Percentiles rank a stretch among this genome's conserved stretches.
These are phyloP conservation scores for Astragalus membranaceus DNA, from an alignment of 306 rosid genomes.

Conservation along the genomic window DNA sequence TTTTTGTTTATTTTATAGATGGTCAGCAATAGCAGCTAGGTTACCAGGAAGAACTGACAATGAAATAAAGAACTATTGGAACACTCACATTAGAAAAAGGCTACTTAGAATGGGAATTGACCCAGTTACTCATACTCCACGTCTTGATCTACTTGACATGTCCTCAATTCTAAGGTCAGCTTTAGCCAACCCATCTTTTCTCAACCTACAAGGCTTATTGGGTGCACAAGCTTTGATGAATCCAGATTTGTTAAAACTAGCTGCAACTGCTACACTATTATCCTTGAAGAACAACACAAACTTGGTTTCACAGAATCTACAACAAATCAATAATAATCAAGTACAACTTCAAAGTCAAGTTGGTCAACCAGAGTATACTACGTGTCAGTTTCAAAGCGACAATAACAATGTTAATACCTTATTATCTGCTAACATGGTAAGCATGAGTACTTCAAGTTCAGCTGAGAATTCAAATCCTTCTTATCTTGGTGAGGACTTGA, in stretches of 20 bases:
- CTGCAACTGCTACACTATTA: conserved; percentile 39
- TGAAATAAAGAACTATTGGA: conserved; percentile 93
- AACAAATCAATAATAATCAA: conserved; percentile 28
- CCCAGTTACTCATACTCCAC: conserved; percentile 87
- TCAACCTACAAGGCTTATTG: conserved; percentile 49
- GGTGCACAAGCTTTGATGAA: conserved; percentile 53
- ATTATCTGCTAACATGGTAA: not conserved
- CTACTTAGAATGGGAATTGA: conserved; percentile 77
- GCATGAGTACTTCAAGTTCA: conserved; percentile 17
- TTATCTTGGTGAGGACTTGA: conserved; percentile 16
- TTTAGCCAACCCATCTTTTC: conserved; percentile 42
- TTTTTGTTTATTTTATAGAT: conserved; percentile 33
- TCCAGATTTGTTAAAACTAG: conserved; percentile 54
- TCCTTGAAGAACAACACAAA: conserved; percentile 36
- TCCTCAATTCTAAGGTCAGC: conserved; percentile 52
- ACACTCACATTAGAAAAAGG: conserved; percentile 79
- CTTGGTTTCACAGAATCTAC: conserved; percentile 32
- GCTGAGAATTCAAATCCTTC: conserved; percentile 10
- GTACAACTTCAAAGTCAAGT: conserved; percentile 25
- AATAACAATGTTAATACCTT: conserved; percentile 14
- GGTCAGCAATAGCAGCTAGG: conserved; percentile 88
- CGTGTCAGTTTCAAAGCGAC: conserved; percentile 24
- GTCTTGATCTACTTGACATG: conserved; percentile 72
- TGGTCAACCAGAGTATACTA: not conserved
- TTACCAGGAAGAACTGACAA: conserved; percentile 94